Percentiles rank a stretch among this genome's conserved stretches.
These are phyloP conservation scores for Ramaria rubella DNA, from an alignment of 768 basidiomycete species.

Conservation along the genomic window DNA sequence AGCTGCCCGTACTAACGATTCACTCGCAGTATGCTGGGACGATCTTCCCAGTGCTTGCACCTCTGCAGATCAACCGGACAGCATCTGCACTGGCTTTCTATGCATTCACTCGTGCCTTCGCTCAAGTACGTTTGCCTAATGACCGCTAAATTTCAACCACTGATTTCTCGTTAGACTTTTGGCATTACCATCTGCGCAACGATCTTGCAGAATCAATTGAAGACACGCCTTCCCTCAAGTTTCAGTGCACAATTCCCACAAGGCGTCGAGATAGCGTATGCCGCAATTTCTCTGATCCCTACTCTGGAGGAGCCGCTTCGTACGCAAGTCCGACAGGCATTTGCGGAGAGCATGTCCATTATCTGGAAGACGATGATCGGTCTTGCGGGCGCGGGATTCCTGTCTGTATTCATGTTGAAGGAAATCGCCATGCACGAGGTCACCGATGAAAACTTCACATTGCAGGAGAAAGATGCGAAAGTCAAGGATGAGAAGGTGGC, in stretches of 20 bases:
- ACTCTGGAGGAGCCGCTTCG: neutral
- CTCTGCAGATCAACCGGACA: slow-evolving; percentile 16
- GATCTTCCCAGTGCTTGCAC: slow-evolving; percentile 31
- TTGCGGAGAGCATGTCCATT: neutral
- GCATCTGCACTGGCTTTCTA: slow-evolving; percentile 22
- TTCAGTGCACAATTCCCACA: slow-evolving; percentile 11
- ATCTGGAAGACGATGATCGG: no score
- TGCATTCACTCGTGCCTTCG: slow-evolving; percentile 1
- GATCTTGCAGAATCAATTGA: slow-evolving; percentile 22
- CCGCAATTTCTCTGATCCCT: slow-evolving; percentile 8
- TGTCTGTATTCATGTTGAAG: no score
- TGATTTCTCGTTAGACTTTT: slow-evolving; percentile 11
- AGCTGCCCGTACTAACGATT: slow-evolving; percentile 23
- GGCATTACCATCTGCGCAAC: slow-evolving; percentile 23
- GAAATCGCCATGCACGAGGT: no score
- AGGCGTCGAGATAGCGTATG: slow-evolving; percentile 3
- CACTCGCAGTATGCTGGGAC: slow-evolving; percentile 25
- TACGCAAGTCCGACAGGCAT: neutral
- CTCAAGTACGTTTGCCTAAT: neutral
- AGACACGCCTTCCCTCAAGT: slow-evolving; percentile 14
- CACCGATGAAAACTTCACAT: no score
- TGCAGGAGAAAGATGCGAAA: no score
- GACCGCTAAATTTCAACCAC: neutral
- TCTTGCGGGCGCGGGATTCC: no score
- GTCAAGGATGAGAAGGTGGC: no score